Percentiles rank a stretch among this genome's conserved stretches.
phyloP scores from a whole-genome alignment of 1,284 basidiomycete species.

The Sutorius eximius region DNA sequence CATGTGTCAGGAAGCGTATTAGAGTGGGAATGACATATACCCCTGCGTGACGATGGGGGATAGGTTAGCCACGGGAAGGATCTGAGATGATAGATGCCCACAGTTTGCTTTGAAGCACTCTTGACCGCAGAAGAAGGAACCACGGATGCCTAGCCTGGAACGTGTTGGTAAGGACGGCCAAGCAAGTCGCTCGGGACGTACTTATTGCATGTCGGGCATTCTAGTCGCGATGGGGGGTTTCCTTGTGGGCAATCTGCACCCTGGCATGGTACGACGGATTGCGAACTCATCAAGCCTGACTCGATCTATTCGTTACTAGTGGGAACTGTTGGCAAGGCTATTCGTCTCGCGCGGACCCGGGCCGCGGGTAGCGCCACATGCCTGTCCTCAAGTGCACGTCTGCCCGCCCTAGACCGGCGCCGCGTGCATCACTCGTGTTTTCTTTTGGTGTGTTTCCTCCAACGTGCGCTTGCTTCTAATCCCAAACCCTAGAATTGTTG shows the following conservation, averaged over 20 bases:
- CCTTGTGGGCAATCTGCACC: slow-evolving; percentile 70
- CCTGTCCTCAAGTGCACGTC: background rate
- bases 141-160: slow-evolving; percentile 70
- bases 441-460: slow-evolving; percentile 8
- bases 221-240: slow-evolving; percentile 71
- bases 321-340: no score
- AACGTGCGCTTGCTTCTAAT: slow-evolving; percentile 19
- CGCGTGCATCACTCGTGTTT: slow-evolving; percentile 26
- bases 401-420: slow-evolving; percentile 4
- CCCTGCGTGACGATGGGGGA: slow-evolving; percentile 37
- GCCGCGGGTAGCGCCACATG: background rate
- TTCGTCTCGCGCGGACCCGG: no score
- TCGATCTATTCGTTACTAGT: no score
- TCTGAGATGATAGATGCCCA: slow-evolving; percentile 39
- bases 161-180: slow-evolving; percentile 3
- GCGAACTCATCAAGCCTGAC: slow-evolving; percentile 27
- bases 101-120: slow-evolving; percentile 85
- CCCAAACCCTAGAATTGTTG: slow-evolving; percentile 10
- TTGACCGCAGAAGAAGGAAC: slow-evolving; percentile 83
- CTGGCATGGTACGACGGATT: slow-evolving; percentile 55
- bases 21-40: slow-evolving; percentile 32
- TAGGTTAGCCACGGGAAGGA: background rate
- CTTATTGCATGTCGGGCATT: slow-evolving; percentile 85
- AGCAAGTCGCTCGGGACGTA: slow-evolving; percentile 36
- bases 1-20: slow-evolving; percentile 1